These are phyloP conservation scores for Sungouiozyma ichnusensis DNA, from an alignment of 805 yeast genomes.

Conservation along the genomic window DNA sequence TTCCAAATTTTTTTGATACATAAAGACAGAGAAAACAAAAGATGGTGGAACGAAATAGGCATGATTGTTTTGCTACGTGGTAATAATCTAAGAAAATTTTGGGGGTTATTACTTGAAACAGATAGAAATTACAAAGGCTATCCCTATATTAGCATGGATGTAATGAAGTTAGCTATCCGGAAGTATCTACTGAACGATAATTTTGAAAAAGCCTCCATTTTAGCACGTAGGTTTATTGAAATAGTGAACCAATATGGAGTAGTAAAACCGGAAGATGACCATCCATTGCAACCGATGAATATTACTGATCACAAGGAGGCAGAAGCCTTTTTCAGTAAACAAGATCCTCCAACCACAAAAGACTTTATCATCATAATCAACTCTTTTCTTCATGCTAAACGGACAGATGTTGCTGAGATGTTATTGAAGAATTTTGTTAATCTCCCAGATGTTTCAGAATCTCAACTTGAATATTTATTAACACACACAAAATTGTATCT, in stretches of 20 bases:
- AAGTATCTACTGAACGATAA: constrained; percentile 24
- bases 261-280: constrained; percentile 2
- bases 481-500: constrained; percentile 18
- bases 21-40: constrained; percentile 29
- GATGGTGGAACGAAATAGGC: constrained; percentile 49
- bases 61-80: constrained; percentile 30
- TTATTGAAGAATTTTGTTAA: constrained; percentile 21
- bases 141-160: constrained; percentile 31
- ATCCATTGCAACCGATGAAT: not conserved
- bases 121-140: constrained; percentile 13
- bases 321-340: constrained; percentile 20
- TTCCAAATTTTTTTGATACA: constrained; percentile 29
- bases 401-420: constrained; percentile 7
- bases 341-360: constrained; percentile 17
- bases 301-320: constrained; percentile 26
- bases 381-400: constrained; percentile 14
- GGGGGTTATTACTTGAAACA: constrained; percentile 24
- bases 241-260: constrained; percentile 21
- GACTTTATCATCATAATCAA: constrained; percentile 22
- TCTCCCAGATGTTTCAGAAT: constrained; percentile 9
- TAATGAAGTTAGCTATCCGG: constrained; percentile 29
- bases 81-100: constrained; percentile 30
- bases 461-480: constrained; percentile 11
- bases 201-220: constrained; percentile 20
- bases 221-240: constrained; percentile 25